These are phyloP conservation scores for Trebouxiophyceae sp. DNA, from an alignment of 163 green algal genomes.

Conservation along the genomic window DNA sequence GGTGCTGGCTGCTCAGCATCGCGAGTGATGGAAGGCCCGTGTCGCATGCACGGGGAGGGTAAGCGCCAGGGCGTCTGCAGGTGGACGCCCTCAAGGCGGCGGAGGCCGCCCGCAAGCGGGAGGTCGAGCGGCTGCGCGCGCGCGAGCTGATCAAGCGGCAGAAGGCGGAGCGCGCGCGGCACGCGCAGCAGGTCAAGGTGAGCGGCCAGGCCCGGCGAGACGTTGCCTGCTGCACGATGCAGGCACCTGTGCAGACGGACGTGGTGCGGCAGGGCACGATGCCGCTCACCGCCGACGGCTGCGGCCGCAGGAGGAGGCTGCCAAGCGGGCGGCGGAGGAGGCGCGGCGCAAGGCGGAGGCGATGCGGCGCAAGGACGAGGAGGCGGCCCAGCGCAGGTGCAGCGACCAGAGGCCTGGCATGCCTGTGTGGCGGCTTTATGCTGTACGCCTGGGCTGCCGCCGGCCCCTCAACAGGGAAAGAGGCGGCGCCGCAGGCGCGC, in stretches of 20 bases:
- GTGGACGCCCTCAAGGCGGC: conserved; percentile 28
- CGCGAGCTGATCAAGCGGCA: conserved; percentile 19
- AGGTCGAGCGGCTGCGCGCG: conserved; percentile 27
- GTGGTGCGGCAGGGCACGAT: too few relatives aligned
- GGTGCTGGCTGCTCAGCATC: too few relatives aligned
- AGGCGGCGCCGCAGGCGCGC: too few relatives aligned
- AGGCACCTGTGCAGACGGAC: too few relatives aligned
- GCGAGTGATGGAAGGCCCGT: too few relatives aligned
- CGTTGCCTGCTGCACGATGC: neutral
- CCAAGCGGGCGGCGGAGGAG: conserved; percentile 26
- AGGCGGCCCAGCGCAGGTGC: conserved; percentile 30
- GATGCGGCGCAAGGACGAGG: conserved; percentile 26
- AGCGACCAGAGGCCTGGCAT: too few relatives aligned
- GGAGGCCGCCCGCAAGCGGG: conserved; percentile 22
- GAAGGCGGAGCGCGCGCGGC: conserved; percentile 8
- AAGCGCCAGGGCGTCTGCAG: too few relatives aligned
- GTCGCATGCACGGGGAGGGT: too few relatives aligned
- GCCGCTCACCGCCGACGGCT: too few relatives aligned
- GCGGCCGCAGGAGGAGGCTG: conserved; percentile 10
- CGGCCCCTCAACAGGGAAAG: too few relatives aligned
- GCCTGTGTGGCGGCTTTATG: neutral
- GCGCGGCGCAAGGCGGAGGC: conserved; percentile 20
- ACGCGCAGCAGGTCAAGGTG: conserved; percentile 1
- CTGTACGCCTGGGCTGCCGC: too few relatives aligned
- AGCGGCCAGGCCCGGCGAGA: neutral